Evolutionary conservation across 345 rosid species (phyloP).

Genomic region (Camelina sativa): DNA sequence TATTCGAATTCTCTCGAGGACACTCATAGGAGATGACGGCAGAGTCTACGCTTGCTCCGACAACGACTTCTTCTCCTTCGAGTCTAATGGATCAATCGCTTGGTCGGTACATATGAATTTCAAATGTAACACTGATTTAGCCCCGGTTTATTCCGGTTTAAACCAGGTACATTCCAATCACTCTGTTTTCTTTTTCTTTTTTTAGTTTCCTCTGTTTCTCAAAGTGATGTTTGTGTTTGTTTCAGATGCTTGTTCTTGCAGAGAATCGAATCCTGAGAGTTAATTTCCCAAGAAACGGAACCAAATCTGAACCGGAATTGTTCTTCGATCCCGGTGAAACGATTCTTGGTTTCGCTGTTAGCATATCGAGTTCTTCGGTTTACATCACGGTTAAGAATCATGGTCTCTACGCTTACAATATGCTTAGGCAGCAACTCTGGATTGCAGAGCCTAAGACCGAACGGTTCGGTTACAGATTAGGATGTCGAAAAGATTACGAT

Average conservation of each 20-base stretch:
- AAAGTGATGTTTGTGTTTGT: not conserved
- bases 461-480: conserved; percentile 66
- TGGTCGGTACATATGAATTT: conserved; percentile 72
- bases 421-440: conserved; percentile 59
- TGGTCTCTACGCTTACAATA: conserved; percentile 65
- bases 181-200: conserved; percentile 1
- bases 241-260: conserved; percentile 78
- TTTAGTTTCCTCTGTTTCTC: conserved; percentile 4
- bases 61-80: conserved; percentile 67
- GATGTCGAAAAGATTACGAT: conserved; percentile 58
- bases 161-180: conserved; percentile 53
- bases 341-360: conserved; percentile 67
- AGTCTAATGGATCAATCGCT: conserved; percentile 72
- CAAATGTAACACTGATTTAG: conserved; percentile 52
- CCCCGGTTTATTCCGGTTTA: conserved; percentile 69
- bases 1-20: conserved; percentile 60
- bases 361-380: conserved; percentile 61
- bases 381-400: conserved; percentile 60
- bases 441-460: conserved; percentile 68
- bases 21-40: conserved; percentile 68
- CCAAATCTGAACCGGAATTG: conserved; percentile 54
- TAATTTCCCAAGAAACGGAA: conserved; percentile 46
- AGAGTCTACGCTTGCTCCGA: conserved; percentile 71
- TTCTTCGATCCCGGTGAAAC: conserved; percentile 68
- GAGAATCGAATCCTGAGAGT: conserved; percentile 71